A percentile compares a stretch with the other conserved stretches of the same genome.
phyloP scores from a whole-genome alignment of 331 rosid species.

The Prunus yedoensis region DNA sequence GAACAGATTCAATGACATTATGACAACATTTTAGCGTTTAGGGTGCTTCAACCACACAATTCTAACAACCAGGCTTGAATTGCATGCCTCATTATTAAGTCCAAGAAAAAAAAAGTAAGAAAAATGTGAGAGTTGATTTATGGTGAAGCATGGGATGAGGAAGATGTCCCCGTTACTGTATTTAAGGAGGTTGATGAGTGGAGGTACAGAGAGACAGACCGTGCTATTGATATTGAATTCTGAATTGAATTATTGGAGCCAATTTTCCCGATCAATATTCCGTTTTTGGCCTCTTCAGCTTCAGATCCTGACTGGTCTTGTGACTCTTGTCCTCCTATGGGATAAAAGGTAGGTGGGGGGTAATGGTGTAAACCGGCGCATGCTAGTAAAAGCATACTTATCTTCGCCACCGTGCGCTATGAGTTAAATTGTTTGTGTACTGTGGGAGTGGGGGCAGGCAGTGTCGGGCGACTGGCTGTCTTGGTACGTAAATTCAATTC shows the following conservation, averaged over 20 bases:
- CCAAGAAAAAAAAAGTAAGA: neutral
- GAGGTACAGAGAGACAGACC: neutral
- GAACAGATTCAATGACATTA: too few relatives aligned
- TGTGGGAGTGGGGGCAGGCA: neutral
- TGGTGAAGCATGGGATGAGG: constrained; percentile 6
- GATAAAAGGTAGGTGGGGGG: neutral
- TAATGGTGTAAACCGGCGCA: neutral
- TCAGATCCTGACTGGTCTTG: neutral
- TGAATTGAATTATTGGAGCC: constrained; percentile 6
- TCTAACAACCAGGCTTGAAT: too few relatives aligned
- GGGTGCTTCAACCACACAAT: too few relatives aligned
- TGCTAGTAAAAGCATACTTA: neutral
- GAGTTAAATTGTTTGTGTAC: neutral
- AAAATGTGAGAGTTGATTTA: neutral
- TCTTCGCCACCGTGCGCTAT: neutral
- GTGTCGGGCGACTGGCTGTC: neutral
- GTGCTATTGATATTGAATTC: neutral
- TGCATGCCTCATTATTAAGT: too few relatives aligned
- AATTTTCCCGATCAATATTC: neutral
- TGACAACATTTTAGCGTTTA: too few relatives aligned
- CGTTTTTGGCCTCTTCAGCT: neutral
- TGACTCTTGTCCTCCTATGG: neutral
- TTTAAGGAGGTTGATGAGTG: neutral
- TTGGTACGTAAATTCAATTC: neutral
- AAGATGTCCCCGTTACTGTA: neutral